Evolutionary conservation across 2,329 filamentous ascomycete genomes (phyloP), one percentile per base, ranked within the genome.

Genomic region (Penicillium sp.): DNA sequence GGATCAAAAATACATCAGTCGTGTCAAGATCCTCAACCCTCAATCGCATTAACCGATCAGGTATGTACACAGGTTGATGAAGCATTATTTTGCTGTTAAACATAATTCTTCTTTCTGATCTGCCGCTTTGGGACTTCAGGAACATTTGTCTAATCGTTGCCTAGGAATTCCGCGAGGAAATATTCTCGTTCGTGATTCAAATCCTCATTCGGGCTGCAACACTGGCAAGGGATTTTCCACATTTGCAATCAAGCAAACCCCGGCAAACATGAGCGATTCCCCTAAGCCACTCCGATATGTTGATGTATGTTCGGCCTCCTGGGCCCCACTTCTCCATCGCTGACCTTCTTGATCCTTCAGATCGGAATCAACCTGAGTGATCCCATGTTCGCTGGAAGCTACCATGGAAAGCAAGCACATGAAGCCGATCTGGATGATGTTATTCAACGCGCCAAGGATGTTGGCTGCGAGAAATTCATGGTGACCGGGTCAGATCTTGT

Each of bases 361-460:
- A 83, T 99, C 66, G 94, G 92, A 51, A 96, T 99, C 79, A 99
- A 99, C 72, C 82, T 99, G 49, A 89, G 92, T 47, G 94, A 99
- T 67, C 89, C 89, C 46, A 90, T 96, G 53, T 99, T 92, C 72
- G 82, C 84, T 42, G 94, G 94, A 45, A 74, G 82, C 38, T 95
- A 97, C 68, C 87, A 95, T 67, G 90, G 89, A 64, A 91, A 86
- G 55, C 80, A 89, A 65, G 78, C 78, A 43, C 74, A 76, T 51
- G 70, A 76, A 31, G 64, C 69, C 61, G 74, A 76, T 49, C 56
- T 76, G 22, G 64, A 70, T 35, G 86, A 85, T 58, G 89, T 99
- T 24, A 76, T 99, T n/a, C 78, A 86, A 57, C 82, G 94, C 58
- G 91, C 90, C 3, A 74, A 81, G 14, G 82, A 89, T 57, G 85